Percentiles rank a stretch among this genome's conserved stretches.
Evolutionary conservation across 352 stramenopile genomes (phyloP).

Genomic region (Pythium biforme): DNA sequence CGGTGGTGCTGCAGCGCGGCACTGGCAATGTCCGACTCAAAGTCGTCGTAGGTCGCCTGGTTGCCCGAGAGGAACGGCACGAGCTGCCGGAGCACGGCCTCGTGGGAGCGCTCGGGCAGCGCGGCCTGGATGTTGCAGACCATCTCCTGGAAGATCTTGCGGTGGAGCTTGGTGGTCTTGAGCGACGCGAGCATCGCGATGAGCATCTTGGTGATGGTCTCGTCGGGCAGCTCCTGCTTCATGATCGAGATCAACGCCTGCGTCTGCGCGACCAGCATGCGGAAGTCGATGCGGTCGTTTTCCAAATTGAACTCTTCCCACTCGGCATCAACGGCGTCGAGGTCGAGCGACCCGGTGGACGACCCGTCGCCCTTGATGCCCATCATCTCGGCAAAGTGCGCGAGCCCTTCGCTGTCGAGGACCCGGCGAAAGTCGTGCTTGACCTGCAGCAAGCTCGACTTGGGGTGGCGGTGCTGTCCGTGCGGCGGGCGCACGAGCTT

Average conservation of each 20-base stretch:
- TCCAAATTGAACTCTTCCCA: slow-evolving; percentile 87
- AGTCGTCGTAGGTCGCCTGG: slow-evolving; percentile 71
- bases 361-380: slow-evolving; percentile 53
- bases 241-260: slow-evolving; percentile 63
- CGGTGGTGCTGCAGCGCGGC: slow-evolving; percentile 74
- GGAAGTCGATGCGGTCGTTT: slow-evolving; percentile 86
- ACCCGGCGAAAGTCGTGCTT: slow-evolving; percentile 82
- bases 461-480: slow-evolving; percentile 49
- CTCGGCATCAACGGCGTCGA: slow-evolving; percentile 59
- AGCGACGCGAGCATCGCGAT: slow-evolving; percentile 81
- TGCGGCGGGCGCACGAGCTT: slow-evolving; percentile 63
- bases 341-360: not conserved
- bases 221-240: slow-evolving; percentile 58
- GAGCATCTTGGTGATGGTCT: slow-evolving; percentile 84
- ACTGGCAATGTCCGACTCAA: slow-evolving; percentile 61
- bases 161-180: slow-evolving; percentile 83
- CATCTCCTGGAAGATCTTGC: slow-evolving; percentile 89
- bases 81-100: slow-evolving; percentile 56
- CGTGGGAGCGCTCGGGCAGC: slow-evolving; percentile 63
- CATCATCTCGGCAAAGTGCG: slow-evolving; percentile 75
- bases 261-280: slow-evolving; percentile 68
- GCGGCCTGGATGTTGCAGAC: slow-evolving; percentile 83
- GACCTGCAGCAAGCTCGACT: slow-evolving; percentile 80
- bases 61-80: slow-evolving; percentile 82
- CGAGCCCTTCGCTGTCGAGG: slow-evolving; percentile 71